Evolutionary conservation across 2,329 filamentous ascomycete genomes (phyloP).

Genomic region (Clonostachys chloroleuca): DNA sequence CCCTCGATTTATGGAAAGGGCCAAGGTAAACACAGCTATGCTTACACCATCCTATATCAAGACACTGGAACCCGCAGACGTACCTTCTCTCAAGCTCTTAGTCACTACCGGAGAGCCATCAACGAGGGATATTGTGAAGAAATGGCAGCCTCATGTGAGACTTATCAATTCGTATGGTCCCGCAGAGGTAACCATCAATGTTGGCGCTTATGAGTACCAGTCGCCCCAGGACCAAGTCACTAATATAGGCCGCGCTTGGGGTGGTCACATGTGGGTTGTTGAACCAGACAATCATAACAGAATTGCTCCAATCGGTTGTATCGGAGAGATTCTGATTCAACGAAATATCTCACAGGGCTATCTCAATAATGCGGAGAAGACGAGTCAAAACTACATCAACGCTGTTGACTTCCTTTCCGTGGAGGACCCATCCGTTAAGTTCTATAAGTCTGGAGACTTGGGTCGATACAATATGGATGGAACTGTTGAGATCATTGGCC

Average conservation of each 20-base stretch:
- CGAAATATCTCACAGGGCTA: slow-evolving; percentile 36
- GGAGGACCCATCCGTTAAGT: not conserved
- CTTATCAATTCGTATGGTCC: slow-evolving; percentile 13
- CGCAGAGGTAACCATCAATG: slow-evolving; percentile 2
- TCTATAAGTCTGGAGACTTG: slow-evolving; percentile 9
- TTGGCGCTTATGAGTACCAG: slow-evolving; percentile 20
- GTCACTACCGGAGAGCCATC: slow-evolving; percentile 40
- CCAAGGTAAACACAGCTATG: slow-evolving; percentile 3
- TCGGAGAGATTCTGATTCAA: slow-evolving; percentile 39
- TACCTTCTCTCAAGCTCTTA: slow-evolving; percentile 35
- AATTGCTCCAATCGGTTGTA: slow-evolving; percentile 30
- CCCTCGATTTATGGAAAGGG: slow-evolving; percentile 2
- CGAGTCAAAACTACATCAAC: slow-evolving; percentile 11
- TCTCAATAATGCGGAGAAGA: slow-evolving; percentile 22
- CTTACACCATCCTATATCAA: not conserved
- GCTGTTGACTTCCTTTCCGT: not conserved
- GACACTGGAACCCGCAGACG: slow-evolving; percentile 23
- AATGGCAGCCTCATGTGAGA: slow-evolving; percentile 1
- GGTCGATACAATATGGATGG: slow-evolving; percentile 19
- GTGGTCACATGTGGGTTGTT: slow-evolving; percentile 26
- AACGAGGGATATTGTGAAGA: slow-evolving; percentile 30
- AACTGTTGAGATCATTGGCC: slow-evolving; percentile 34
- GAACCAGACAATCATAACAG: slow-evolving; percentile 27
- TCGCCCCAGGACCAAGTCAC: slow-evolving; percentile 6
- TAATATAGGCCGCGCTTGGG: slow-evolving; percentile 1